Percentiles rank a stretch among this genome's conserved stretches.
Conservation (phyloP, 352 stramenopile genomes). For the Pythium biforme region DNA sequence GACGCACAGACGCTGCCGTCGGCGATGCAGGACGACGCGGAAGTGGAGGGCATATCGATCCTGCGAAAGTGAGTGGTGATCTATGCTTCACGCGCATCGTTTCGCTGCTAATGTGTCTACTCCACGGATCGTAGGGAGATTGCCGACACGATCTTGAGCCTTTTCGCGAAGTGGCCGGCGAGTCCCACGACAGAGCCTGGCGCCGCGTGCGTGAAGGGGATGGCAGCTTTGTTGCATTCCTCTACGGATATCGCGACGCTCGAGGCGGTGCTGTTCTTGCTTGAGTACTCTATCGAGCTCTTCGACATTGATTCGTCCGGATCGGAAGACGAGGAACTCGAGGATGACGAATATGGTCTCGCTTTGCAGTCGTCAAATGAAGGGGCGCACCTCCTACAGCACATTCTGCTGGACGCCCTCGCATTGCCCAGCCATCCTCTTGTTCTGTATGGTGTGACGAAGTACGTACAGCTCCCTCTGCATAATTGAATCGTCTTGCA, state of each 20-base stretch:
- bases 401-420: slow-evolving; percentile 41
- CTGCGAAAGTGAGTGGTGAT: slow-evolving; percentile 51
- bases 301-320: slow-evolving; percentile 82
- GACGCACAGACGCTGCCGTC: slow-evolving; percentile 41
- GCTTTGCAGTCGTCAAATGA: slow-evolving; percentile 24
- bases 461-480: slow-evolving; percentile 26
- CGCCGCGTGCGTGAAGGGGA: slow-evolving; percentile 60
- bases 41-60: slow-evolving; percentile 48
- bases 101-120: background rate
- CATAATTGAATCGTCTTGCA: too few relatives aligned
- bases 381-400: slow-evolving; percentile 56
- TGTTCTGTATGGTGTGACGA: slow-evolving; percentile 50
- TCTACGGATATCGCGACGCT: slow-evolving; percentile 54
- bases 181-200: slow-evolving; percentile 30
- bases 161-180: slow-evolving; percentile 82
- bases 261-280: slow-evolving; percentile 68
- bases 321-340: slow-evolving; percentile 50
- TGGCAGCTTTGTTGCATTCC: slow-evolving; percentile 48
- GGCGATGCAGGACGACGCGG: slow-evolving; percentile 44
- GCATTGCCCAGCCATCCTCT: slow-evolving; percentile 58
- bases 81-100: background rate
- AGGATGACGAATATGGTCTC: slow-evolving; percentile 12
- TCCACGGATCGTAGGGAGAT: slow-evolving; percentile 55
- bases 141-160: slow-evolving; percentile 73
- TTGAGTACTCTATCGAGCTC: slow-evolving; percentile 77